A percentile compares a stretch with the other conserved stretches of the same genome.
Conservation (phyloP, 2,329 filamentous ascomycete species). For the Xylariaceae sp. region DNA sequence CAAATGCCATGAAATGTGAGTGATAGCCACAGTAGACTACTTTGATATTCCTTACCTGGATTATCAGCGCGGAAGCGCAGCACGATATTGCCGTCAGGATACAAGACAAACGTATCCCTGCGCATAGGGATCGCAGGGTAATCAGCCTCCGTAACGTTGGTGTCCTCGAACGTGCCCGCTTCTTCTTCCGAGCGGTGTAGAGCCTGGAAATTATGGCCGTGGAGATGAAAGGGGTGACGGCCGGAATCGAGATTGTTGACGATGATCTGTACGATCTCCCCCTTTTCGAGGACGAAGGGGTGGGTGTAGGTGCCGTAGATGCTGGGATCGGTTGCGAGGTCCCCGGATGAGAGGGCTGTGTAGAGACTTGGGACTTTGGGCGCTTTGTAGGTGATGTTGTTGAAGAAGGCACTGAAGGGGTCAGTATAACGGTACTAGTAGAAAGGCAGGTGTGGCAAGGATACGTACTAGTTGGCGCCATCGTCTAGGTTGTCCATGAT, state of each 20-base stretch:
- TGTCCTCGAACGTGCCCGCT: constrained; percentile 60
- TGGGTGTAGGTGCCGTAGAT: constrained; percentile 73
- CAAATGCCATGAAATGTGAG: neutral
- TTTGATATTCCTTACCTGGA: constrained; percentile 55
- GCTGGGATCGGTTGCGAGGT: constrained; percentile 62
- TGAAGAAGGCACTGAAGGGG: constrained; percentile 63
- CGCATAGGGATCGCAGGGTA: constrained; percentile 66
- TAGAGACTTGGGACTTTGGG: constrained; percentile 84
- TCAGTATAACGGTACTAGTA: neutral
- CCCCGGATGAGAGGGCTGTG: constrained; percentile 70
- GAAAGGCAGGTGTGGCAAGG: constrained; percentile 41
- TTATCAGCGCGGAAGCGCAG: constrained; percentile 73
- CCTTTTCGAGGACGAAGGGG: constrained; percentile 70
- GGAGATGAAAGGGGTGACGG: constrained; percentile 79
- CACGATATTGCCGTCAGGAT: constrained; percentile 71
- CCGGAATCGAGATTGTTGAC: constrained; percentile 78
- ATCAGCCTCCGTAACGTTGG: constrained; percentile 51
- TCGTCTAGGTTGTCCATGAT: constrained; percentile 72
- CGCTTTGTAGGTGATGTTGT: constrained; percentile 75
- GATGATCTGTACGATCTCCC: constrained; percentile 73
- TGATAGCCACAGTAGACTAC: neutral
- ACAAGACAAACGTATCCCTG: constrained; percentile 71
- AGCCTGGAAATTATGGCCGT: constrained; percentile 78
- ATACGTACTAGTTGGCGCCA: constrained; percentile 70
- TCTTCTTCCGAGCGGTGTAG: constrained; percentile 66